A percentile compares a stretch with the other conserved stretches of the same genome.
Evolutionary conservation across 305 asterid genomes (phyloP).

Genomic region (Fraxinus latifolia): DNA sequence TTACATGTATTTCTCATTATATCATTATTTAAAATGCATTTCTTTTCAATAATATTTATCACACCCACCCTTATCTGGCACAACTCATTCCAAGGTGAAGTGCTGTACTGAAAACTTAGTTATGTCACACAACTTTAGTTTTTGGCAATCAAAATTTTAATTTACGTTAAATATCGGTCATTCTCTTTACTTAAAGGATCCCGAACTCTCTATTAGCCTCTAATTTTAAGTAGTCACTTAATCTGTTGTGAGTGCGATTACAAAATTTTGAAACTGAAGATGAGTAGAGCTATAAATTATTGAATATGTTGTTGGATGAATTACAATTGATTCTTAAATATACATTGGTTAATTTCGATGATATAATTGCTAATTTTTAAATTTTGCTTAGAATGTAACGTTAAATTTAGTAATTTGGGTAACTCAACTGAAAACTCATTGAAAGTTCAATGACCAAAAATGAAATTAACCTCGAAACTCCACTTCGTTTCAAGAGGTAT

Average conservation of each 20-base stretch:
- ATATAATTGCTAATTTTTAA: background rate
- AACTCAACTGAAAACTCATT: background rate
- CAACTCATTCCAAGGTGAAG: background rate
- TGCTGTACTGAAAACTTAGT: background rate
- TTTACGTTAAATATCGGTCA: no score
- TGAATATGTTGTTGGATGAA: background rate
- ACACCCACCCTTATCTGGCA: no score
- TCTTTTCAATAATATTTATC: no score
- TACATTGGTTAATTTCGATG: background rate
- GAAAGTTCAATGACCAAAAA: background rate
- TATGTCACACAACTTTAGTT: no score
- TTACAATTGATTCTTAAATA: background rate
- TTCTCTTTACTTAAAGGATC: no score
- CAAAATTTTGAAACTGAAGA: background rate
- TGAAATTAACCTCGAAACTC: background rate
- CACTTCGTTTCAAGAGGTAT: background rate
- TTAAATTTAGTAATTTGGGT: background rate
- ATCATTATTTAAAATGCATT: no score
- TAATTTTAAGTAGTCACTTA: background rate
- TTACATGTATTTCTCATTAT: no score
- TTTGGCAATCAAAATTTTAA: no score
- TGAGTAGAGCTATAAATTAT: background rate
- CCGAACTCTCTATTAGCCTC: no score
- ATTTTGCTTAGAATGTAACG: background rate
- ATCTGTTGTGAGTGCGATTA: background rate